Conservation (phyloP, 192 early-diverging fungal genomes). For the Umbelopsis sp. region DNA sequence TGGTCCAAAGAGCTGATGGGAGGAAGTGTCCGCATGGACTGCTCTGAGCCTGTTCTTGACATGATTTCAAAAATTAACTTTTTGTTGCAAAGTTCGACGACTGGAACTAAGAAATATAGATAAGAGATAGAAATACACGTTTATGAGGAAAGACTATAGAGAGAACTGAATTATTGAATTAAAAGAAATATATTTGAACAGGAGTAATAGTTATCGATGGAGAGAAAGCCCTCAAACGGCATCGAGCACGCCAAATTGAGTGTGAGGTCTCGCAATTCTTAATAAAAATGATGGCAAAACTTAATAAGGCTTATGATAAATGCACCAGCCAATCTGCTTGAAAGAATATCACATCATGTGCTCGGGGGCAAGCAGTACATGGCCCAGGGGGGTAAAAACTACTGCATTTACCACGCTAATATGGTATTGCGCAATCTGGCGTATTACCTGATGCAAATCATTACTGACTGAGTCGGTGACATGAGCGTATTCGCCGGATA, state of each 20-base stretch:
- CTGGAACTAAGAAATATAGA: too few relatives aligned
- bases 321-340: background rate
- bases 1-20: slow-evolving; percentile 2
- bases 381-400: background rate
- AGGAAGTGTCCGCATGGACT: slow-evolving; percentile 6
- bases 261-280: slow-evolving; percentile 4
- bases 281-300: slow-evolving; percentile 10
- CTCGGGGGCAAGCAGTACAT: background rate
- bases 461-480: background rate
- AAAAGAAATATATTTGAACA: background rate
- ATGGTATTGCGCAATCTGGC: slow-evolving; percentile 19
- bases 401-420: slow-evolving; percentile 16
- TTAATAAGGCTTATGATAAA: background rate
- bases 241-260: background rate
- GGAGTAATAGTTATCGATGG: too few relatives aligned
- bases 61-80: background rate
- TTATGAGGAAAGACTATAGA: too few relatives aligned
- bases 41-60: background rate
- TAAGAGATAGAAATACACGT: too few relatives aligned
- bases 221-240: background rate
- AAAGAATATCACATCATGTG: slow-evolving; percentile 4
- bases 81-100: background rate
- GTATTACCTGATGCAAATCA: background rate
- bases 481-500: too few relatives aligned
- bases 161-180: too few relatives aligned